These are phyloP conservation scores for Coprinopsis cinerea DNA, from an alignment of 768 basidiomycete genomes.

Conservation along the genomic window DNA sequence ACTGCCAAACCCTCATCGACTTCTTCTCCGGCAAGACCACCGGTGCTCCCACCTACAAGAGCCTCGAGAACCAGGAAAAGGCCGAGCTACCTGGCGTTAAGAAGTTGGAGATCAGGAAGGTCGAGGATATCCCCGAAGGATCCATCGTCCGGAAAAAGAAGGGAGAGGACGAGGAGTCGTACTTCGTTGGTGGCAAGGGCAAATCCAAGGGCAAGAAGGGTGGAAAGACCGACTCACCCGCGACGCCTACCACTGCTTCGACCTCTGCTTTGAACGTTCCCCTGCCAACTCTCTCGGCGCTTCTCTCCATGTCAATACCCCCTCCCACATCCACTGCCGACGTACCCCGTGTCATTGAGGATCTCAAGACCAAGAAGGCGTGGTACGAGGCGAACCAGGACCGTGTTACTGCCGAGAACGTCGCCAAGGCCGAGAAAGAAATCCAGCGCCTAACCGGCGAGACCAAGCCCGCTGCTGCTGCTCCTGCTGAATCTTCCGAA, in stretches of 20 bases:
- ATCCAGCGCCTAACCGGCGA: conserved; percentile 52
- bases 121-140: conserved; percentile 66
- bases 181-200: conserved; percentile 71
- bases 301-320: conserved; percentile 84
- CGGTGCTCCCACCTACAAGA: conserved; percentile 10
- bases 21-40: conserved; percentile 66
- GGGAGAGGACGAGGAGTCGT: conserved; percentile 74
- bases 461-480: conserved; percentile 27
- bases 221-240: conserved; percentile 31
- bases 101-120: conserved; percentile 79
- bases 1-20: conserved; percentile 90
- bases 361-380: conserved; percentile 88
- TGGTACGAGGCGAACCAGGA: conserved; percentile 95
- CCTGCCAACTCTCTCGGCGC: conserved; percentile 79
- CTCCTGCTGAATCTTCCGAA: background rate
- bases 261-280: conserved; percentile 40
- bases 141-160: conserved; percentile 87
- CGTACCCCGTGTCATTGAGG: conserved; percentile 77
- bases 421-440: conserved; percentile 53
- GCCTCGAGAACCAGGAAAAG: conserved; percentile 27
- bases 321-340: conserved; percentile 76
- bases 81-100: conserved; percentile 51
- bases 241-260: conserved; percentile 20
- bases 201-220: conserved; percentile 59
- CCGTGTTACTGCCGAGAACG: conserved; percentile 69